Conservation (phyloP, 2,329 filamentous ascomycete species). For the Triangularia setosa region DNA sequence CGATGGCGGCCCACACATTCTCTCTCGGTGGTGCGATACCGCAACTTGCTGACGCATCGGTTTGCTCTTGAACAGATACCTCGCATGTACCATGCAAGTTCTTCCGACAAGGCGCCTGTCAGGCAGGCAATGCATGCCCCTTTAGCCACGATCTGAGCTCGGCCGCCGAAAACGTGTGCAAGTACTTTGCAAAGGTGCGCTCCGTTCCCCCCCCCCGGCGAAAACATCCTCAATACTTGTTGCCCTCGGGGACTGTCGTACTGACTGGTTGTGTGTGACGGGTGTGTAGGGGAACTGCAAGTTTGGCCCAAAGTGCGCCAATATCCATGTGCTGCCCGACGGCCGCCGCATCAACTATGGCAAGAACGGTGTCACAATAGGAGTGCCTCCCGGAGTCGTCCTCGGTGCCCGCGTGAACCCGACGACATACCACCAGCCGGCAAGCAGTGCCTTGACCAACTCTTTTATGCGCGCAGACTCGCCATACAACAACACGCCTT, state of each 20-base stretch:
- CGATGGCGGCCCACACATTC: constrained; percentile 4
- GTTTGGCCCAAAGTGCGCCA: constrained; percentile 95
- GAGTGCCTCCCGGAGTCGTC: constrained; percentile 49
- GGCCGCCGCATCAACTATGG: constrained; percentile 84
- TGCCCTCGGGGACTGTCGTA: constrained; percentile 11
- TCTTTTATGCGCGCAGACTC: constrained; percentile 63
- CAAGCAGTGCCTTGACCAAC: constrained; percentile 67
- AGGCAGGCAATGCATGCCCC: constrained; percentile 92
- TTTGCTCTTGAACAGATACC: constrained; percentile 61
- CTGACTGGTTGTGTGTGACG: constrained; percentile 18
- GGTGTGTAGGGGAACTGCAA: constrained; percentile 85
- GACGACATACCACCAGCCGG: constrained; percentile 59
- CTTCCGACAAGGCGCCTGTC: constrained; percentile 92
- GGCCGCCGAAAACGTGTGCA: constrained; percentile 86
- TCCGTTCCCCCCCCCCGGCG: too few relatives aligned
- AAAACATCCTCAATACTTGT: neutral
- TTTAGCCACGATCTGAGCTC: constrained; percentile 91
- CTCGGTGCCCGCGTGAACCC: constrained; percentile 67
- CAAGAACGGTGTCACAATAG: constrained; percentile 65
- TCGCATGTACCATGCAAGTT: constrained; percentile 99
- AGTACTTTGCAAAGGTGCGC: constrained; percentile 95
- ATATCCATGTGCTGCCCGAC: constrained; percentile 92
- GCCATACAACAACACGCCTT: constrained; percentile 41
- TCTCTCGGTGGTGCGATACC: neutral
- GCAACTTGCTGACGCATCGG: constrained; percentile 7